Conservation (phyloP, 1,284 basidiomycete species). For the Hemileia vastatrix region DNA sequence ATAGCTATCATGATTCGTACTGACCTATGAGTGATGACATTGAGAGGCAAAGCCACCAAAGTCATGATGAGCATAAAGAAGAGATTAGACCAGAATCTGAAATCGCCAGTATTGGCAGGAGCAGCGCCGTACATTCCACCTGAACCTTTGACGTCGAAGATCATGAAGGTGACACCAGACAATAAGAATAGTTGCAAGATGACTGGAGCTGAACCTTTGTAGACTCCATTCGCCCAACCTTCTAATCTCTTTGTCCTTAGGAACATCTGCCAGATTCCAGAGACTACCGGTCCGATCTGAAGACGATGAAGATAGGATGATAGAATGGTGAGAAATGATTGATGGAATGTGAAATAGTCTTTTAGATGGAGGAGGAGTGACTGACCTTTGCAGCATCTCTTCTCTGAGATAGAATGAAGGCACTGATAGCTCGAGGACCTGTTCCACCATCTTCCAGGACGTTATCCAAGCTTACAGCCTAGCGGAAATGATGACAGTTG, state of each 20-base stretch:
- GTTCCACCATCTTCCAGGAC: too few relatives aligned
- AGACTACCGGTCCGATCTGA: conserved; percentile 33
- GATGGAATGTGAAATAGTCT: too few relatives aligned
- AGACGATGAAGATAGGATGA: neutral
- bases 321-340: too few relatives aligned
- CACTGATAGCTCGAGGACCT: too few relatives aligned
- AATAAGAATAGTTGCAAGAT: conserved; percentile 29
- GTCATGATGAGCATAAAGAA: conserved; percentile 33
- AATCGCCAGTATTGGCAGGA: conserved; percentile 32
- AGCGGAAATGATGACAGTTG: too few relatives aligned
- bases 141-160: conserved; percentile 28
- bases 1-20: conserved; percentile 16
- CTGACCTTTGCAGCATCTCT: too few relatives aligned
- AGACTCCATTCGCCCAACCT: conserved; percentile 37
- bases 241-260: conserved; percentile 35
- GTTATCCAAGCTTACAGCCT: too few relatives aligned
- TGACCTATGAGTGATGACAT: conserved; percentile 34
- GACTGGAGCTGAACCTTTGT: conserved; percentile 32
- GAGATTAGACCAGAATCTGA: conserved; percentile 35
- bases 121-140: conserved; percentile 35
- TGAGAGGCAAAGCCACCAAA: conserved; percentile 34
- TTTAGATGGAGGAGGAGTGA: too few relatives aligned
- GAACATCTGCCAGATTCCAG: conserved; percentile 37
- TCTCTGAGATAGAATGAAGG: too few relatives aligned
- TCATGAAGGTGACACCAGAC: conserved; percentile 30